Evolutionary conservation across 2,329 filamentous ascomycete genomes (phyloP), one percentile per base, ranked within the genome.

Genomic region (Tolypocladium ophioglossoides): DNA sequence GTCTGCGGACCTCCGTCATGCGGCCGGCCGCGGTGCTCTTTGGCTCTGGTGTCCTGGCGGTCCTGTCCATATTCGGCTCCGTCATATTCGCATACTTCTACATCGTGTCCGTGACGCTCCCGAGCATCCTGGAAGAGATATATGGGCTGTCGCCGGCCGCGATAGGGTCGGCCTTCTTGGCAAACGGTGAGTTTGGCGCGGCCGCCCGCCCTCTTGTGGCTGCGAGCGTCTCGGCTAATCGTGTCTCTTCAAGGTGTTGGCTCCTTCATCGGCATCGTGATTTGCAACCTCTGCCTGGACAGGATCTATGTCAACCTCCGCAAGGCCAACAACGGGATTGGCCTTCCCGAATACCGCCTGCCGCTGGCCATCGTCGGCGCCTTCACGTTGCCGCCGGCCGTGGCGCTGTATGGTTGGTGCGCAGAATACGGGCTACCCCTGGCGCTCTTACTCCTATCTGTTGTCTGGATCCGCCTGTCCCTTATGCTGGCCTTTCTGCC

Each of bases 11-110:
- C 55, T 73, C 74, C 7, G 67, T 78, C 35, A 62, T 73, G 58
- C 67, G 78, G 3, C 78, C 79, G 1, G 67, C 69, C 8, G 68
- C 68, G 6, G 72, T 81, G 24, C 70, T 78, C 38, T 71, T 70
- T 22, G 71, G 74, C 46, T 83, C 78, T 2, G 67, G 72, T 16
- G 77, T 85, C 1, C 68, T 85, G n/a, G 72, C 80, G 59, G 57
- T 72, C 2, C 54, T 75, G 63, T 72, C 75, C 0, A 56, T 80
- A 1, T 75, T 75, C 46, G 72, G 74, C 16, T 70, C 75, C 7
- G 64, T 80, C 16, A 66, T 71, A 1, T 83, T 79, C 58, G 71
- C 76, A 3, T 77, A 74, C 56, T 76, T 77, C 41, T 83, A 81
- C 62, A 66, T 81, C 53, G 70, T 81, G 59, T 74, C 76, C 50